These are phyloP conservation scores for Amesomyces nigricolor DNA, from an alignment of 2,329 filamentous ascomycete species.

Conservation along the genomic window DNA sequence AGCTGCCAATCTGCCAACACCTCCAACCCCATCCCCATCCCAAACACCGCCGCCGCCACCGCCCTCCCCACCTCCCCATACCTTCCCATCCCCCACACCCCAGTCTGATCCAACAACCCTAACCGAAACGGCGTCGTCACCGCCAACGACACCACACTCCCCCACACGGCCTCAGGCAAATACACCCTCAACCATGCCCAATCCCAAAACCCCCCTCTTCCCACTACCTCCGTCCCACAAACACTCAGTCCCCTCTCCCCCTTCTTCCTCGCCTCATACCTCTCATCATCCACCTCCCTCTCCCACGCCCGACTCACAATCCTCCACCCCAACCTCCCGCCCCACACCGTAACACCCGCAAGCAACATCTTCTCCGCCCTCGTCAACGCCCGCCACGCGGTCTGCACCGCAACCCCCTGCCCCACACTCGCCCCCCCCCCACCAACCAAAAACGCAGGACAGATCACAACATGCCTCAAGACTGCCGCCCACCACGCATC, in stretches of 20 bases:
- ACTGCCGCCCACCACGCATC: conserved; percentile 58
- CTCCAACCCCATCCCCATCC: conserved; percentile 51
- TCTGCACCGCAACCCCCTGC: conserved; percentile 37
- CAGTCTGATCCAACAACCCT: conserved; percentile 21
- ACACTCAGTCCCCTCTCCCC: conserved; percentile 24
- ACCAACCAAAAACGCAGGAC: conserved; percentile 25
- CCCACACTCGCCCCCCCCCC: no score
- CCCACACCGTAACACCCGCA: conserved; percentile 53
- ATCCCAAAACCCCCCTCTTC: conserved; percentile 48
- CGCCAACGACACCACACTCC: conserved; percentile 51
- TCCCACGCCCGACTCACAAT: conserved; percentile 38
- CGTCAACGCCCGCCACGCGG: conserved; percentile 43
- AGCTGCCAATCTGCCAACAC: conserved; percentile 52
- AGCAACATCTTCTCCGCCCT: conserved; percentile 53
- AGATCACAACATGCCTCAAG: conserved; percentile 42
- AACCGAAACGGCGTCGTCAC: conserved; percentile 51
- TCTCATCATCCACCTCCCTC: conserved; percentile 50
- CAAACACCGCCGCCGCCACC: conserved; percentile 50
- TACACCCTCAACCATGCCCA: conserved; percentile 49
- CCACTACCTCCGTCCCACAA: not conserved
- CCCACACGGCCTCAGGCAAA: conserved; percentile 51
- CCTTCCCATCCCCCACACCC: not conserved
- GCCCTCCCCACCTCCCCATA: conserved; percentile 29
- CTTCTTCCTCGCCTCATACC: conserved; percentile 48
- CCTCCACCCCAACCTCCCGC: conserved; percentile 49